Base-by-base conservation (phyloP, 1,139 yeast genomes). In the Suhomyces bolitotheri region DNA sequence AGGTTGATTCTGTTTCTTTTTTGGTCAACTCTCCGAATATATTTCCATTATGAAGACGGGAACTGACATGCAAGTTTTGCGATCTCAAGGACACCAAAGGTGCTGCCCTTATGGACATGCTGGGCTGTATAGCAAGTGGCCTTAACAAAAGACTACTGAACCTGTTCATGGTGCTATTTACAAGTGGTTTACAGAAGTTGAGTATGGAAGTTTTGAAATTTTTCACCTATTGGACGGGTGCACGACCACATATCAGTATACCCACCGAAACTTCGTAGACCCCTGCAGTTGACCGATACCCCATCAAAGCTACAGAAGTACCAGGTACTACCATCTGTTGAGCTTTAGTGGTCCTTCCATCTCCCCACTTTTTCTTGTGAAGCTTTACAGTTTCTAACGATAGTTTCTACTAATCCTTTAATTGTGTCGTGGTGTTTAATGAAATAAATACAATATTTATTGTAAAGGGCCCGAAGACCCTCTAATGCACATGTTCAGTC, bases 1-100 rank as follows among this genome's bases (percentile, higher is more conserved):
- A 39, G 9, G 29, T 30, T 20, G 39, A 27, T 11, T 41, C 44
- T 7, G 38, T 25, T 21, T 47, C 47, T 29, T 48, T 46, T 32
- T 43, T 46, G 39, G 66, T 60, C 33, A 62, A 40, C 29, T 62
- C 63, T 10, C 63, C 63, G 44, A 62, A 60, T 16, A 60, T 40
- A 38, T 46, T 57, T 20, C 44, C 45, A 34, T 42, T 47, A 26
- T 35, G 40, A 22, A 55, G 43, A n/a, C 29, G 32, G 12, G 31
- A 14, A 7, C 34, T 38, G 33, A 39, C 39, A 36, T 42, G 46
- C 21, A 44, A 27, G 23, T 25, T 32, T 19, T 31, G 39, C 8
- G 25, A 19, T 25, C 36, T 25, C 20, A 28, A 13, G 11, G 31
- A 14, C 14, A 28, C 7, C 12, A 22, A 22, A 16, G 27, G 26